Base-by-base conservation (phyloP, 495 filamentous ascomycete genomes). In the Aspergillus egyptiacus region DNA sequence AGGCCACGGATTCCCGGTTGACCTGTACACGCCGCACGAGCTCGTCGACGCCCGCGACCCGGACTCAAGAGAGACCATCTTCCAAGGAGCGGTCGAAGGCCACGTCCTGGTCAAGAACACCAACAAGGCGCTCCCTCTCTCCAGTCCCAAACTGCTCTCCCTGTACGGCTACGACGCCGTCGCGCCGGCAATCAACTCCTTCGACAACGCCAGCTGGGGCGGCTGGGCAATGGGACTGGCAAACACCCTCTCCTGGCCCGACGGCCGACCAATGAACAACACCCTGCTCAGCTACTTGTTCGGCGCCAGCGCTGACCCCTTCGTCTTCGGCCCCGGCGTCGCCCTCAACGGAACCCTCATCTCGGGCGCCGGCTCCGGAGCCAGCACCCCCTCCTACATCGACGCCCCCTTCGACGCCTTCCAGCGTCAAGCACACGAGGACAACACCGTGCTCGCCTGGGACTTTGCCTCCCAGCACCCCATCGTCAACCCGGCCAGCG, bases 71-170 rank as follows among this genome's bases (percentile, higher is more conserved):
- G 49, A 24, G 37, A 73, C 39, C 67, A 79, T 64, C 60, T 63
- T 80, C 2, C 70, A 81, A 51, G 71, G 77, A 1, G 81, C 75
- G 5, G 70, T 78, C 11, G 81, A 80, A 48, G 76, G 77, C 13
- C 81, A 85, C 55, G 86, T 87, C 1, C 63, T 93, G n/a, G 69
- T 91, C 19, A 93, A 90, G 68, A 93, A 93, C 57, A 68, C 57
- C 5, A 77, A 77, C 51, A 70, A 65, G 50, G 66, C 80, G 4
- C 69, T 93, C 1, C 87, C 87, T 2, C 57, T 93, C 1, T 69
- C 73, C 13, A 73, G 71, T 3, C 77, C 76, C 0, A 61, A 63
- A 19, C 66, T 74, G 3, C 56, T 91, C 28, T 79, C 75, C 3
- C 68, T 93, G 9, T 87, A 88, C 47, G 87, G 87, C 19, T 81